Base-by-base conservation (phyloP, 73 alveolate genomes). In the Breviolum minutum region DNA sequence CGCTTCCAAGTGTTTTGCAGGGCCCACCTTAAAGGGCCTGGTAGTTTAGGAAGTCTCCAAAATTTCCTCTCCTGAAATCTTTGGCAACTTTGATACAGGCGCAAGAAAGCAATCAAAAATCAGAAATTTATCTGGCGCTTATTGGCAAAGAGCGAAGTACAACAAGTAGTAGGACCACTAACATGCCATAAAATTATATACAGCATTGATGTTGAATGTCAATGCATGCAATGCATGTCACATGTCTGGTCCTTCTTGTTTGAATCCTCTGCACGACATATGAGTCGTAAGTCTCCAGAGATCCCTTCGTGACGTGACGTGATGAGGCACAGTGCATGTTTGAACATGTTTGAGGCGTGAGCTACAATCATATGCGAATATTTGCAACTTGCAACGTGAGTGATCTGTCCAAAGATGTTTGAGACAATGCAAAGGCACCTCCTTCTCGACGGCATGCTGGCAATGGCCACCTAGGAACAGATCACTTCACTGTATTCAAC, bases 361-460 rank as follows among this genome's bases (percentile, higher is more conserved):
- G 54, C 54, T 40, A 40, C 54, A 40, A 40, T 40, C 54, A 40
- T 40, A 2, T 40, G 54, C 54, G 48, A 73, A 24, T 19, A 20
- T 66, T 20, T 73, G 82, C 27, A 26, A 14, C 9, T 16, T 11
- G 54, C 82, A 73, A n/a, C n/a, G n/a, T n/a, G n/a, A n/a, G n/a
- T n/a, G n/a, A n/a, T n/a, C n/a, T 26, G 27, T 26, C 24, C 8
- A 73, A 40, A 73, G 17, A 73, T 26, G 40, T 73, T 40, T 24
- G 40, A 26, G 19, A 29, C 11, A 40, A 2, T 24, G 29, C 54
- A 73, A 73, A 73, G 24, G 82, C 54, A 19, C 63, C n/a, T 60
- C 88, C 88, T 80, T 26, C 88, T 13, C 88, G 88, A 66, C 54
- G 32, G 88, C 88, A 80, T 79, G 68, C 87, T 80, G 88, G 88